Conservation (phyloP, 1,284 basidiomycete genomes). For the Trametes sp. region DNA sequence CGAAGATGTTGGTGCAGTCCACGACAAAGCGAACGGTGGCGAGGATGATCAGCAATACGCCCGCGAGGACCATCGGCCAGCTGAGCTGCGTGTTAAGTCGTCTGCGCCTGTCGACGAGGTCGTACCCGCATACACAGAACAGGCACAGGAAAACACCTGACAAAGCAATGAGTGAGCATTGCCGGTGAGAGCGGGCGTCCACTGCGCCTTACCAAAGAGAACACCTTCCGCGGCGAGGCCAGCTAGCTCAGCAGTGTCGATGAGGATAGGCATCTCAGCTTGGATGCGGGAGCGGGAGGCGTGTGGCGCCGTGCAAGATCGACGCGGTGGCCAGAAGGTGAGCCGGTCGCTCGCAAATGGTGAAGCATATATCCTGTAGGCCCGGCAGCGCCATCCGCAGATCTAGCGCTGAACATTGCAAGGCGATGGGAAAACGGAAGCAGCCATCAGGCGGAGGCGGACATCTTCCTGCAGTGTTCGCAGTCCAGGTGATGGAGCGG, state of each 20-base stretch:
- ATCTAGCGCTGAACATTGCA: background rate
- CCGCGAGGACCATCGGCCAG: constrained; percentile 24
- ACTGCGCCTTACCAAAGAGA: constrained; percentile 22
- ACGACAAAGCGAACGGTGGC: constrained; percentile 27
- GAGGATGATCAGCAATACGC: constrained; percentile 24
- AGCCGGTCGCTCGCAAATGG: background rate
- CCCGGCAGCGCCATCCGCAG: background rate
- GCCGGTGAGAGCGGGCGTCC: background rate
- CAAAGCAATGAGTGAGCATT: background rate
- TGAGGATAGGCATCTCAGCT: constrained; percentile 18
- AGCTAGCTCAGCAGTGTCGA: constrained; percentile 31
- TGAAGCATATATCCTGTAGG: background rate
- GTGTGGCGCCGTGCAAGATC: too few relatives aligned
- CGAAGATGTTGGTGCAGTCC: constrained; percentile 27
- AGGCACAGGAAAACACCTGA: constrained; percentile 28
- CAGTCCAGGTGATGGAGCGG: background rate
- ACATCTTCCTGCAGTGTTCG: background rate
- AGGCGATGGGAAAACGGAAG: background rate
- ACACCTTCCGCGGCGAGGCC: constrained; percentile 24
- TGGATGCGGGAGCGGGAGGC: too few relatives aligned
- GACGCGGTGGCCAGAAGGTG: background rate
- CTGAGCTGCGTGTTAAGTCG: constrained; percentile 9
- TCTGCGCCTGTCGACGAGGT: constrained; percentile 17
- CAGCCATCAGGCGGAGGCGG: background rate
- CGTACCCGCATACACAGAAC: constrained; percentile 21